Evolutionary conservation across 768 basidiomycete species (phyloP), one percentile per base, ranked within the genome.

Genomic region (Clitopilus hobsonii): DNA sequence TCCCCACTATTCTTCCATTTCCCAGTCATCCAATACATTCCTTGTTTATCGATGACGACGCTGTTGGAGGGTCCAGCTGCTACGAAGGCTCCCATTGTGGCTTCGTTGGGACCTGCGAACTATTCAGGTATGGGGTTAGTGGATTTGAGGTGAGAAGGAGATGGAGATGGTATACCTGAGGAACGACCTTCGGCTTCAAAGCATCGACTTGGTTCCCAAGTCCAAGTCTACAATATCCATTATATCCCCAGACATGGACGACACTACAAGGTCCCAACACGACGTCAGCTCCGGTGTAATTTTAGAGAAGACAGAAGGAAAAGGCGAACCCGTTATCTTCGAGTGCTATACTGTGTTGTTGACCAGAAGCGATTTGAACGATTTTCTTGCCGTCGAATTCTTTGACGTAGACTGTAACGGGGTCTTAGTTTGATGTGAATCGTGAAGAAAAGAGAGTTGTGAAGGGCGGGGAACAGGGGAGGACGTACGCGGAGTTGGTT

Each of bases 1-100:
- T 97, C 95, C 10, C 95, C 95, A 5, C 92, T 94, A 59, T 86
- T 91, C 70, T 98, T 98, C 91, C 91, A 98, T 76, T 88, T 94
- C 30, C 87, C 90, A 38, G 88, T 88, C 84, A 88, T 89, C 79
- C 80, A 94, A 63, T 84, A 91, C 84, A 93, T 90, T n/a, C 81
- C 78, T 63, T 91, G 88, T 49, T 80, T 84, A 66, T 96, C 94
- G 32, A 94, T 76, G 24, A 93, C 88, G 6, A 89, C 82, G n/a
- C 86, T 87, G 69, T 83, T 91, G 5, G 92, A 78, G 0, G 92
- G 91, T 14, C 96, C 96, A 22, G 91, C 90, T 8, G 80, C 71
- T 25, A 98, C 81, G 25, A 74, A 71, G 5, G 72, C 71, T 27
- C 82, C 92, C 76, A 83, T 86, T 18, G 82, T 84, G 32, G 74